These are phyloP conservation scores for Fomitopsis betulina DNA, from an alignment of 1,284 basidiomycete genomes.

Conservation along the genomic window DNA sequence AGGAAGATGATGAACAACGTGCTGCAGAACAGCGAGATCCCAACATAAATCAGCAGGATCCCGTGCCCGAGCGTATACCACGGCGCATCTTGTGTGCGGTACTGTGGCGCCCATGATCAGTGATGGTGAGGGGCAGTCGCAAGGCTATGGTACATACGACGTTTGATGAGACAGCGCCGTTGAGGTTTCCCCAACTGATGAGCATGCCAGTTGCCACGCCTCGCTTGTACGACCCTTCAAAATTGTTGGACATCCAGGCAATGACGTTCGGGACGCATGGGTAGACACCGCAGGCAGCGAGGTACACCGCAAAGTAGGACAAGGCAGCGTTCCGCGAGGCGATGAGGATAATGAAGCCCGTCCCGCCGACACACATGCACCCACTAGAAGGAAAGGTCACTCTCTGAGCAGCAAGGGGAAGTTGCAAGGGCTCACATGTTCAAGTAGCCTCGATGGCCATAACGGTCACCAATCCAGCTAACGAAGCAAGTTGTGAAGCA, in stretches of 20 bases:
- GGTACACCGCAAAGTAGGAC: slow-evolving; percentile 66
- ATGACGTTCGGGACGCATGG: slow-evolving; percentile 68
- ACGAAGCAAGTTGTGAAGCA: slow-evolving; percentile 61
- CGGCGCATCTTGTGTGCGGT: slow-evolving; percentile 28
- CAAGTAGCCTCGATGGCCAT: slow-evolving; percentile 53
- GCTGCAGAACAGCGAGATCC: slow-evolving; percentile 39
- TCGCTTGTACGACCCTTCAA: slow-evolving; percentile 52
- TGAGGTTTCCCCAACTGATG: slow-evolving; percentile 39
- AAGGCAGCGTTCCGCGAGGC: slow-evolving; percentile 56
- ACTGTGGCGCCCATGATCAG: slow-evolving; percentile 7
- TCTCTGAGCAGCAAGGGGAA: background rate
- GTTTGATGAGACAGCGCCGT: slow-evolving; percentile 43
- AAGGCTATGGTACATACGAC: slow-evolving; percentile 29
- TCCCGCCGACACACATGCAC: slow-evolving; percentile 22
- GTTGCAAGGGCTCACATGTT: slow-evolving; percentile 45
- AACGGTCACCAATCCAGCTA: slow-evolving; percentile 57
- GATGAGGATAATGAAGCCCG: slow-evolving; percentile 71
- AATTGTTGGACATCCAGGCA: slow-evolving; percentile 69
- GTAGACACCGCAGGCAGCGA: slow-evolving; percentile 71
- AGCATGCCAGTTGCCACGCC: slow-evolving; percentile 39
- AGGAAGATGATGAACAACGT: slow-evolving; percentile 32
- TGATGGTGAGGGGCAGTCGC: background rate
- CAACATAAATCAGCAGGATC: slow-evolving; percentile 46
- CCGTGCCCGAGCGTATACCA: slow-evolving; percentile 49
- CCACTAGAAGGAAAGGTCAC: background rate